phyloP scores from a whole-genome alignment of 2,329 filamentous ascomycete genomes.

The Sporothrix brasiliensis region DNA sequence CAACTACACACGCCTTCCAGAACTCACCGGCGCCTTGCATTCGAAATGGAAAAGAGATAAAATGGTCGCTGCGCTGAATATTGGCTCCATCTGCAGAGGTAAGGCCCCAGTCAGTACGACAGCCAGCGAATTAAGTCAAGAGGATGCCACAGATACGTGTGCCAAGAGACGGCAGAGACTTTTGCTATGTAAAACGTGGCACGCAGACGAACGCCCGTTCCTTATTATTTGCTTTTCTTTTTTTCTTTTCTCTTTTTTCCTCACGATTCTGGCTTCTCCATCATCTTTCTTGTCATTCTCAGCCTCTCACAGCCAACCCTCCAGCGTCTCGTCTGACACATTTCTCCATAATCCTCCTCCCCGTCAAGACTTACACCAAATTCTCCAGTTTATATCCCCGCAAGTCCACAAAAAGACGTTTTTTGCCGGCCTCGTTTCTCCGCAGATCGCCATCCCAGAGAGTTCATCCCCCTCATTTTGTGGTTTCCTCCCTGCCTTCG shows the following conservation, averaged over 20 bases:
- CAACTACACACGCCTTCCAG: too few species aligned
- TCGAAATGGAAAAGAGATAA: background rate
- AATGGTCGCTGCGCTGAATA: background rate
- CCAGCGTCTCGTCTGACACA: conserved; percentile 3
- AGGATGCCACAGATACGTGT: background rate
- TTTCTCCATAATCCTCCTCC: conserved; percentile 14
- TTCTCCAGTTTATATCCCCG: background rate
- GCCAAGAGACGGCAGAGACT: conserved; percentile 13
- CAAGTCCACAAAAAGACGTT: background rate
- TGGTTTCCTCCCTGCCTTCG: background rate
- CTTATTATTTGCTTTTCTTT: too few species aligned
- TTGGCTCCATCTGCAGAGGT: background rate
- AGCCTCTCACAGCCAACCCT: background rate
- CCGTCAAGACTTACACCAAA: background rate
- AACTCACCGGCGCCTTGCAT: background rate
- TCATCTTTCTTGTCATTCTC: too few species aligned
- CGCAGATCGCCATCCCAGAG: background rate
- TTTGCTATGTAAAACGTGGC: background rate
- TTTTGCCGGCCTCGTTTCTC: background rate
- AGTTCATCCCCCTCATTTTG: background rate
- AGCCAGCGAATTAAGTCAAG: background rate
- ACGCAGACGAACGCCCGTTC: background rate
- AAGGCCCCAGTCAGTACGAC: background rate
- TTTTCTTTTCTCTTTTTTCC: background rate
- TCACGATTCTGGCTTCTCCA: too few species aligned